Conservation (phyloP, 2,329 filamentous ascomycete genomes). For the Ophidiomyces ophidiicola region DNA sequence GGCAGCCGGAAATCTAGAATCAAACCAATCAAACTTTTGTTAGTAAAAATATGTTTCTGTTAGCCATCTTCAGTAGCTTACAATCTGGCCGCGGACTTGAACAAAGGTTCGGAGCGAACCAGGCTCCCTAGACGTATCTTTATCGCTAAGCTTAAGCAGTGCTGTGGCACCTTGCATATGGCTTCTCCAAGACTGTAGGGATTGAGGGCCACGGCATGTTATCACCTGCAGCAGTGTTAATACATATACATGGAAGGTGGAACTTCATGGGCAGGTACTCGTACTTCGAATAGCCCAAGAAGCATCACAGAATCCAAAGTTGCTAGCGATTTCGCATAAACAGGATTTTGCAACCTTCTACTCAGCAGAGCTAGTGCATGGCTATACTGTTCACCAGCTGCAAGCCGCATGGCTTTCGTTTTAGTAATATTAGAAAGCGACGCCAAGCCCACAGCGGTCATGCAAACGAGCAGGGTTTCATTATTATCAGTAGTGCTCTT, state of each 20-base stretch:
- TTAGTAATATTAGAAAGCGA: slow-evolving; percentile 44
- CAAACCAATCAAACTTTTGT: too few relatives aligned
- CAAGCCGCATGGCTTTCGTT: slow-evolving; percentile 35
- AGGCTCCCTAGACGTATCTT: neutral
- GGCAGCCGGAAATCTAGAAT: slow-evolving; percentile 10
- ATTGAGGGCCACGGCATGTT: slow-evolving; percentile 33
- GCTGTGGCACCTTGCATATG: slow-evolving; percentile 51
- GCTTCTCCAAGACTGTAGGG: slow-evolving; percentile 42
- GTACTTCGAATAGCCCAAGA: slow-evolving; percentile 51
- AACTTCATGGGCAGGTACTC: slow-evolving; percentile 10
- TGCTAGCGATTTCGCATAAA: slow-evolving; percentile 29
- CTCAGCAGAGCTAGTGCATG: slow-evolving; percentile 39
- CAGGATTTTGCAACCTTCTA: slow-evolving; percentile 23
- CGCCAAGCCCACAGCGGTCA: slow-evolving; percentile 48
- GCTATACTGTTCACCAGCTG: slow-evolving; percentile 44
- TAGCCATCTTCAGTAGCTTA: slow-evolving; percentile 3
- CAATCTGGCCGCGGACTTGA: slow-evolving; percentile 12
- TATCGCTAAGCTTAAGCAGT: slow-evolving; percentile 39
- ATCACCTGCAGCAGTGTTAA: slow-evolving; percentile 23
- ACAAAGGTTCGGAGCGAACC: slow-evolving; percentile 4
- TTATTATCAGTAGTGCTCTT: slow-evolving; percentile 18
- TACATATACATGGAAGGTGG: neutral
- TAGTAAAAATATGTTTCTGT: too few relatives aligned
- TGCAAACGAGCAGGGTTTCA: slow-evolving; percentile 34
- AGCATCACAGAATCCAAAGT: slow-evolving; percentile 45